Evolutionary conservation across 2,329 filamentous ascomycete species (phyloP).

Genomic region (Dryadomyces quercus-mongolicae): DNA sequence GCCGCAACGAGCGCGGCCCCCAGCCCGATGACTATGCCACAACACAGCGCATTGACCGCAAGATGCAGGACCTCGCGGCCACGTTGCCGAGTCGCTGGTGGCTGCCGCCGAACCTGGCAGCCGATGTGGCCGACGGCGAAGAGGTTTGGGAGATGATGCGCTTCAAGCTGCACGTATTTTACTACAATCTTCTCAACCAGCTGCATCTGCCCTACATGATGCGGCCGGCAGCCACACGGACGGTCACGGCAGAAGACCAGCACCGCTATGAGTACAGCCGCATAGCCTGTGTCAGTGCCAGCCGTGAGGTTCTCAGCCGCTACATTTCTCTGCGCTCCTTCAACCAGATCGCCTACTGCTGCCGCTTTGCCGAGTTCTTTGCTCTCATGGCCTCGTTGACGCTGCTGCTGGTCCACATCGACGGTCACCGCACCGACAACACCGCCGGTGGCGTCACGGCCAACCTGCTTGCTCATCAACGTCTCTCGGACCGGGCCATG

Average conservation of each 20-base stretch:
- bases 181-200: slow-evolving; percentile 25
- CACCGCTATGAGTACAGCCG: slow-evolving; percentile 20
- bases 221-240: neutral
- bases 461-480: slow-evolving; percentile 24
- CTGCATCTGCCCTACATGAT: slow-evolving; percentile 29
- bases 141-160: slow-evolving; percentile 19
- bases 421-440: slow-evolving; percentile 14
- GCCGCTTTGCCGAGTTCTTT: slow-evolving; percentile 23
- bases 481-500: slow-evolving; percentile 25
- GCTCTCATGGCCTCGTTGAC: slow-evolving; percentile 20
- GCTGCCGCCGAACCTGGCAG: slow-evolving; percentile 16
- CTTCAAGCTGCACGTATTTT: slow-evolving; percentile 22
- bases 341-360: slow-evolving; percentile 18
- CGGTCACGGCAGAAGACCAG: slow-evolving; percentile 8
- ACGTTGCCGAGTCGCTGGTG: slow-evolving; percentile 31
- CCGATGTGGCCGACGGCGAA: slow-evolving; percentile 5
- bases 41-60: slow-evolving; percentile 23
- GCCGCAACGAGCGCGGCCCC: slow-evolving; percentile 19
- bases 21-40: slow-evolving; percentile 14
- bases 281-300: slow-evolving; percentile 24
- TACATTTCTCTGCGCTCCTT: slow-evolving; percentile 22
- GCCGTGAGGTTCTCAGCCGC: slow-evolving; percentile 24
- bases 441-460: neutral
- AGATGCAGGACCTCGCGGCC: slow-evolving; percentile 23
- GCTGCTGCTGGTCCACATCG: slow-evolving; percentile 24